phyloP scores from a whole-genome alignment of 139 green algal species.

The Micromonas pusilla region DNA sequence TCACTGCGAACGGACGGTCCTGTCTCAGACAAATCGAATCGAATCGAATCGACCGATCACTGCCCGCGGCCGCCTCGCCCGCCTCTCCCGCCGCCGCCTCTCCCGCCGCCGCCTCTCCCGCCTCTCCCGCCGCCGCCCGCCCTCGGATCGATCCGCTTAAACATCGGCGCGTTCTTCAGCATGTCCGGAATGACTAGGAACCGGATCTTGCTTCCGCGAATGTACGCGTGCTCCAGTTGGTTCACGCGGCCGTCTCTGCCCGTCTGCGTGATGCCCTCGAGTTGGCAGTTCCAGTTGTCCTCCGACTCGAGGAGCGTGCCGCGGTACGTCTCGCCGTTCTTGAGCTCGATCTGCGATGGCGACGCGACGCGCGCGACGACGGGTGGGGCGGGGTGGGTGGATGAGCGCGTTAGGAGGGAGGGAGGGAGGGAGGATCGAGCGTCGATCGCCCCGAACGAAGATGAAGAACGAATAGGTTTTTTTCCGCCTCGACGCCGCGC shows the following conservation, averaged over 20 bases:
- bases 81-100: not conserved
- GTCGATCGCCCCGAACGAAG: not conserved
- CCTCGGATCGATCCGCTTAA: slow-evolving; percentile 60
- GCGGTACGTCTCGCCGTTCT: slow-evolving; percentile 89
- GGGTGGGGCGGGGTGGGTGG: not conserved
- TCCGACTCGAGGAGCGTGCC: slow-evolving; percentile 86
- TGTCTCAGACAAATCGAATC: too few species aligned
- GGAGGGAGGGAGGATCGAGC: too few species aligned
- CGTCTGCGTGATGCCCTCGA: slow-evolving; percentile 87
- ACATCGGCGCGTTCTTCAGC: slow-evolving; percentile 99
- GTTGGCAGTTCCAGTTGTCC: slow-evolving; percentile 98
- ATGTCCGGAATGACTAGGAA: slow-evolving; percentile 98
- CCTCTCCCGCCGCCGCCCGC: not conserved
- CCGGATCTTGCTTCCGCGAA: slow-evolving; percentile 69
- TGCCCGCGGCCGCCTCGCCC: not conserved
- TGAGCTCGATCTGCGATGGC: slow-evolving; percentile 78
- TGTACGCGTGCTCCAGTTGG: slow-evolving; percentile 85
- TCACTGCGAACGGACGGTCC: too few species aligned
- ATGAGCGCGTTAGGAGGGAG: too few species aligned
- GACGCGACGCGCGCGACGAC: not conserved
- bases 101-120: not conserved
- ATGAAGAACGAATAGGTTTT: not conserved
- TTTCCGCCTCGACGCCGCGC: not conserved
- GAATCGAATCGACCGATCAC: too few species aligned
- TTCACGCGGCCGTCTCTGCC: slow-evolving; percentile 40